A percentile compares a stretch with the other conserved stretches of the same genome.
Evolutionary conservation across 495 filamentous ascomycete species (phyloP).

Genomic region (Halenospora varia): DNA sequence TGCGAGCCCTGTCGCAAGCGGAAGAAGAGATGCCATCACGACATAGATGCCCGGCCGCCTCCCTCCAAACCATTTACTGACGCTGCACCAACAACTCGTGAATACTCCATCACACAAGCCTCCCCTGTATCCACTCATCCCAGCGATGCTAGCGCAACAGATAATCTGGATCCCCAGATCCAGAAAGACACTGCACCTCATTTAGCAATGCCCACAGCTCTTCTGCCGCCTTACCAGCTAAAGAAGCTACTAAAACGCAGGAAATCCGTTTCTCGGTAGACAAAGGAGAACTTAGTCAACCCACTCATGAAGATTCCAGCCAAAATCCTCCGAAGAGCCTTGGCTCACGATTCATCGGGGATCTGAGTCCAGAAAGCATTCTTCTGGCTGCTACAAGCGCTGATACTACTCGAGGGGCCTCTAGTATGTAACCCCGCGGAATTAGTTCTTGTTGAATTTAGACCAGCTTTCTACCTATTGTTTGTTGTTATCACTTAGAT

Average conservation of each 20-base stretch:
- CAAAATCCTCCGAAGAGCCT: neutral
- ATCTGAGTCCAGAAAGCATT: constrained; percentile 49
- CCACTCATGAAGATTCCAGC: neutral
- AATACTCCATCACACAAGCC: neutral
- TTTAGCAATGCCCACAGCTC: neutral
- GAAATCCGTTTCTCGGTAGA: neutral
- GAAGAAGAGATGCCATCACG: constrained; percentile 29
- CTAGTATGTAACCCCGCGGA: constrained; percentile 2
- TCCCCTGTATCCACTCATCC: neutral
- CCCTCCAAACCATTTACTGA: neutral
- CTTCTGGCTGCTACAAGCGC: constrained; percentile 41
- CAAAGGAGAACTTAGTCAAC: neutral
- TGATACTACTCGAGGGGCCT: constrained; percentile 31
- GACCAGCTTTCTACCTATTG: neutral
- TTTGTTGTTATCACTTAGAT: neutral
- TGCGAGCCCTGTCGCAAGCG: constrained; percentile 41
- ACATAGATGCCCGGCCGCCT: neutral
- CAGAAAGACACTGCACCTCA: neutral
- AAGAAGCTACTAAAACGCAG: neutral
- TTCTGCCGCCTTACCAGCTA: neutral
- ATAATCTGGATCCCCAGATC: neutral
- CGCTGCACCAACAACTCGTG: neutral
- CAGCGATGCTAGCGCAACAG: neutral
- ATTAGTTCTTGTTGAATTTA: neutral
- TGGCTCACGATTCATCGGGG: constrained; percentile 42